These are phyloP conservation scores for Amanita rubescens DNA, from an alignment of 768 basidiomycete species.

Conservation along the genomic window DNA sequence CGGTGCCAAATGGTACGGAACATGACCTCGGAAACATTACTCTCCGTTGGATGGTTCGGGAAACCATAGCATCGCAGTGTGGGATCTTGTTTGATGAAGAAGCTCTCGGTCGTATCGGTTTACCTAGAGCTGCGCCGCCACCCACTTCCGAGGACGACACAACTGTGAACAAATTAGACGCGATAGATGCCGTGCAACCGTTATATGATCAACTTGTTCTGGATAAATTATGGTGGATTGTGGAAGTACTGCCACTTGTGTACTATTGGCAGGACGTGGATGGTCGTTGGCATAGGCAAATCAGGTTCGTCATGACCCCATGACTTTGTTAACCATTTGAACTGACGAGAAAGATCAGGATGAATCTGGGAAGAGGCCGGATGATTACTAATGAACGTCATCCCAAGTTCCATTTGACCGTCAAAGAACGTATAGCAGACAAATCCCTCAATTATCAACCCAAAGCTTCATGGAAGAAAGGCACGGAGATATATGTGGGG, in stretches of 20 bases:
- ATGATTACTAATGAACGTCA: conserved; percentile 28
- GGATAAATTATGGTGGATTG: conserved; percentile 55
- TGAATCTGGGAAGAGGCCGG: conserved; percentile 54
- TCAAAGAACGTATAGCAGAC: conserved; percentile 49
- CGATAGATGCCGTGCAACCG: conserved; percentile 38
- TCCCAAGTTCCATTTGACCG: conserved; percentile 59
- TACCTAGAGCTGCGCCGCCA: conserved; percentile 16
- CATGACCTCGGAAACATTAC: conserved; percentile 51
- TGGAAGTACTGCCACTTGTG: conserved; percentile 55
- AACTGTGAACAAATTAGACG: too few relatives aligned
- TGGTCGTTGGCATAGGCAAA: conserved; percentile 46
- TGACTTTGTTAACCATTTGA: not conserved
- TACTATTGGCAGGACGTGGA: conserved; percentile 50
- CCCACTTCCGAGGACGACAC: too few relatives aligned
- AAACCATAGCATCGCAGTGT: conserved; percentile 49
- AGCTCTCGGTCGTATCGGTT: conserved; percentile 39
- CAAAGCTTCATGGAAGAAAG: conserved; percentile 40
- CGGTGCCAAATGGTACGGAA: conserved; percentile 33
- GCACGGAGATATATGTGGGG: conserved; percentile 40
- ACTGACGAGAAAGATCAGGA: conserved; percentile 21
- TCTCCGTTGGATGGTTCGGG: conserved; percentile 75
- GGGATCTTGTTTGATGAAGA: conserved; percentile 49
- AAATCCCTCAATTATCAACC: conserved; percentile 47
- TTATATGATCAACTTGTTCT: conserved; percentile 44
- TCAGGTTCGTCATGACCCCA: conserved; percentile 37